phyloP scores from a whole-genome alignment of 768 basidiomycete genomes.

The Tulasnella sp. region DNA sequence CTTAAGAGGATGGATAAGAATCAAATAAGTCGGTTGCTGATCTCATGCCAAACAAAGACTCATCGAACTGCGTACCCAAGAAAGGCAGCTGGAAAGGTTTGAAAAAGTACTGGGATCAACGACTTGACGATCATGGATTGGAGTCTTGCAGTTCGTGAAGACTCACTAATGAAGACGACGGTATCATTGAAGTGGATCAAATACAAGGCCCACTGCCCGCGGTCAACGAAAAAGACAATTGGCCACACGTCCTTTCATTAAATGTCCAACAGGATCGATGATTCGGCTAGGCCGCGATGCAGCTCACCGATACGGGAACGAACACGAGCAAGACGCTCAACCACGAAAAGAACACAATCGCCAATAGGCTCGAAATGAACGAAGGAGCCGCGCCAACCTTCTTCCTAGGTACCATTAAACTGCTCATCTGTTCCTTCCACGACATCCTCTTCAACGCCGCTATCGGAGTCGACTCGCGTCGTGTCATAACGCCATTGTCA shows the following conservation, averaged over 20 bases:
- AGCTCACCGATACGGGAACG: slow-evolving; percentile 56
- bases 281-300: not conserved
- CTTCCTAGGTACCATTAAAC: slow-evolving; percentile 19
- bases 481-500: no score
- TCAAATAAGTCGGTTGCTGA: not conserved
- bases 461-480: no score
- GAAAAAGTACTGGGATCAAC: not conserved
- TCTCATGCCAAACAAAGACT: not conserved
- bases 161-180: slow-evolving; percentile 62
- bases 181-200: slow-evolving; percentile 48
- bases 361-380: slow-evolving; percentile 35
- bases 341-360: slow-evolving; percentile 48
- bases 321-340: slow-evolving; percentile 59
- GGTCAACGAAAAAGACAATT: not conserved
- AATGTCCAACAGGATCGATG: not conserved
- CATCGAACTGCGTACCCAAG: not conserved
- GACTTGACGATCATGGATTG: no score
- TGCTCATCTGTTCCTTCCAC: no score
- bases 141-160: not conserved
- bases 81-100: no score
- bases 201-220: slow-evolving; percentile 55
- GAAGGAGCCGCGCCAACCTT: slow-evolving; percentile 37
- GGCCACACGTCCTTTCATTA: not conserved
- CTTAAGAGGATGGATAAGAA: slow-evolving; percentile 44
- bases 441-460: no score